Evolutionary conservation across 1,139 yeast species (phyloP).

Genomic region (Maudiozyma humilis): DNA sequence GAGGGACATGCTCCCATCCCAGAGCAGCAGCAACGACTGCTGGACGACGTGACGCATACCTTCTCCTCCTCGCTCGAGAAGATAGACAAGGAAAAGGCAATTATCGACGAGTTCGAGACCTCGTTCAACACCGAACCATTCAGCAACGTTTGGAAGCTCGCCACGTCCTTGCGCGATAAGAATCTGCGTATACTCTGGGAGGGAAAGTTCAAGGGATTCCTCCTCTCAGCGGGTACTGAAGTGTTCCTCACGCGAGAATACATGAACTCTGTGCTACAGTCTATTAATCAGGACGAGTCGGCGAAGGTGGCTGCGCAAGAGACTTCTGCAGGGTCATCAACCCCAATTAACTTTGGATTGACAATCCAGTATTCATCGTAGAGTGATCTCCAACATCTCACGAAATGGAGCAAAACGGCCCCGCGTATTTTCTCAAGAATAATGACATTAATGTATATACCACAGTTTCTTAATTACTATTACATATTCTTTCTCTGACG

Average conservation of each 20-base stretch:
- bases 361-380: slow-evolving; percentile 28
- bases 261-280: not conserved
- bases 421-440: too few species aligned
- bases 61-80: slow-evolving; percentile 29
- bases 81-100: slow-evolving; percentile 34
- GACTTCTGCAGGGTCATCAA: slow-evolving; percentile 2
- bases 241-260: slow-evolving; percentile 9
- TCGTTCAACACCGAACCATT: slow-evolving; percentile 48
- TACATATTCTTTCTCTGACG: slow-evolving; percentile 27
- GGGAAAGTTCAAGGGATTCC: slow-evolving; percentile 72
- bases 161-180: slow-evolving; percentile 61
- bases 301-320: not conserved
- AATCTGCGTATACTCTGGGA: slow-evolving; percentile 73
- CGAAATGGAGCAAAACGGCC: too few species aligned
- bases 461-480: too few species aligned
- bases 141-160: slow-evolving; percentile 64
- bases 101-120: slow-evolving; percentile 47
- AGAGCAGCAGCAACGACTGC: slow-evolving; percentile 14
- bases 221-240: slow-evolving; percentile 69
- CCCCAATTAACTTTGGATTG: slow-evolving; percentile 24
- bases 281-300: slow-evolving; percentile 2
- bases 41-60: slow-evolving; percentile 27
- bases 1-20: not conserved
- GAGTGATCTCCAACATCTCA: too few species aligned
- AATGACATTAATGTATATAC: too few species aligned